Conservation (phyloP, 1,139 yeast species). For the Pneumocystis murina region DNA sequence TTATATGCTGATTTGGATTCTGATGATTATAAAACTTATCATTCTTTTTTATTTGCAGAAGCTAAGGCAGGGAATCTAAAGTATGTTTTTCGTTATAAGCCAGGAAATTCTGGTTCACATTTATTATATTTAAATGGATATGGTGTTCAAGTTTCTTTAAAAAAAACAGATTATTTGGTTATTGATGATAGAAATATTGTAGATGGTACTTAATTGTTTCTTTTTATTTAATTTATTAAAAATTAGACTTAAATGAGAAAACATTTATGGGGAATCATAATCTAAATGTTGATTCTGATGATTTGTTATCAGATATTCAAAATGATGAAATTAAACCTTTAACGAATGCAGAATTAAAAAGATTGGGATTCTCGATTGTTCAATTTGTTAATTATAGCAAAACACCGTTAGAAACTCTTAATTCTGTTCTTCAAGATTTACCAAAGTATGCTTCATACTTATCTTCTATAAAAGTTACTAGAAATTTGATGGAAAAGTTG, state of each 20-base stretch:
- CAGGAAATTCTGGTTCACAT: slow-evolving; percentile 18
- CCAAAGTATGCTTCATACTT: slow-evolving; percentile 13
- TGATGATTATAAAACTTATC: slow-evolving; percentile 39
- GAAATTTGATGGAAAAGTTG: slow-evolving; percentile 5
- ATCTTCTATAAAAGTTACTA: slow-evolving; percentile 2
- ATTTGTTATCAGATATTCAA: slow-evolving; percentile 4
- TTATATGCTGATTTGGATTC: slow-evolving; percentile 39
- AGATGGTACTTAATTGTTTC: slow-evolving; percentile 12
- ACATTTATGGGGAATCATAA: background rate
- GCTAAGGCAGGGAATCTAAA: slow-evolving; percentile 53
- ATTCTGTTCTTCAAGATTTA: slow-evolving; percentile 9
- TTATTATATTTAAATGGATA: slow-evolving; percentile 42
- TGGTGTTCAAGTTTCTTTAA: slow-evolving; percentile 48
- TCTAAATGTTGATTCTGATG: slow-evolving; percentile 2
- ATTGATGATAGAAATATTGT: slow-evolving; percentile 41
- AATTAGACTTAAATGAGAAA: slow-evolving; percentile 12
- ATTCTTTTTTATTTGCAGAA: slow-evolving; percentile 42
- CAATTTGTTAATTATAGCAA: slow-evolving; percentile 8
- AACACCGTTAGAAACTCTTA: slow-evolving; percentile 7
- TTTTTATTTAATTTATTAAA: slow-evolving; percentile 10
- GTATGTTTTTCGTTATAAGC: slow-evolving; percentile 61
- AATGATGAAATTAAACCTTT: slow-evolving; percentile 9
- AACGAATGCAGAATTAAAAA: slow-evolving; percentile 9
- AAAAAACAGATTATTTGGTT: slow-evolving; percentile 48
- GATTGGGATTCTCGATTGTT: slow-evolving; percentile 9